phyloP scores from a whole-genome alignment of 495 filamentous ascomycete species.

The Trichocladium antarcticum region DNA sequence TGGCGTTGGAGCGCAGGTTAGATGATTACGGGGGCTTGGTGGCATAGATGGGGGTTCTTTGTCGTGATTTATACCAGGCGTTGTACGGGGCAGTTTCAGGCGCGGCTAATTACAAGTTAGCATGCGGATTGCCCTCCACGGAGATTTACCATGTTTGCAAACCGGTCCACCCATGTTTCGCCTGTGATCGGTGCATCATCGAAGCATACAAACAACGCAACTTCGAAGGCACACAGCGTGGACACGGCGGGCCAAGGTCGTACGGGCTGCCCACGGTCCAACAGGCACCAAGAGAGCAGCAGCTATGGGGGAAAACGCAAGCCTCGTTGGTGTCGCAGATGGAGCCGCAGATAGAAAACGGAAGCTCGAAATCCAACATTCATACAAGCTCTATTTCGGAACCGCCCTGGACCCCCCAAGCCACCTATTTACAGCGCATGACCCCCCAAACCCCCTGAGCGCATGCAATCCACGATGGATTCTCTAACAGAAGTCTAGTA shows the following conservation, averaged over 20 bases:
- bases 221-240: too few species aligned
- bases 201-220: too few species aligned
- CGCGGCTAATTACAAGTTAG: neutral
- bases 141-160: too few species aligned
- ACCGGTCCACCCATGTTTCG: too few species aligned
- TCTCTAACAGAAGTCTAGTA: conserved; percentile 25
- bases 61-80: conserved; percentile 5
- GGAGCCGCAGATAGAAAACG: too few species aligned
- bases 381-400: conserved; percentile 19
- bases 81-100: neutral
- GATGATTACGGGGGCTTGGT: neutral
- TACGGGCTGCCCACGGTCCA: too few species aligned
- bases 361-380: neutral
- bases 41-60: neutral
- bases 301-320: too few species aligned
- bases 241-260: too few species aligned
- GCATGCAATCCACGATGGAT: conserved; percentile 1
- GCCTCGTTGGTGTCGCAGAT: too few species aligned
- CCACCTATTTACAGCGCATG: conserved; percentile 13
- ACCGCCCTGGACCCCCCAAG: neutral
- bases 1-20: conserved; percentile 16
- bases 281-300: too few species aligned
- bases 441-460: too few species aligned
- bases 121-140: neutral
- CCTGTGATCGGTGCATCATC: too few species aligned